Conservation (phyloP, 2,329 filamentous ascomycete genomes). For the Phialophora expanda region DNA sequence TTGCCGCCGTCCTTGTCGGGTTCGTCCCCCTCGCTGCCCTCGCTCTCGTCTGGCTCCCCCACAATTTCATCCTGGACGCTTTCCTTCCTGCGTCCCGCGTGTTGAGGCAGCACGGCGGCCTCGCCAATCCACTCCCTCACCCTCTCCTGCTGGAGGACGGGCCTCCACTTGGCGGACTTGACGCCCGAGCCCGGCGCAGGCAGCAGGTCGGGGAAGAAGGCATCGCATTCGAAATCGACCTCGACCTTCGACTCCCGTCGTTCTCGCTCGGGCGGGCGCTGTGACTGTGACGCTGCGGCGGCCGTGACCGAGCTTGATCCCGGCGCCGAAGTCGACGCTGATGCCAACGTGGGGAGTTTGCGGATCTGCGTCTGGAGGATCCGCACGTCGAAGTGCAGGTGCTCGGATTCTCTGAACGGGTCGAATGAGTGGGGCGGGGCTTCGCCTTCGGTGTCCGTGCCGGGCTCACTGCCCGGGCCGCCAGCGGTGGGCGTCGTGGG, state of each 20-base stretch:
- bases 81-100: conserved; percentile 35
- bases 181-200: conserved; percentile 37
- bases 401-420: conserved; percentile 7
- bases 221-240: conserved; percentile 54
- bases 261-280: neutral
- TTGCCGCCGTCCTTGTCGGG: conserved; percentile 42
- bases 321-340: no score
- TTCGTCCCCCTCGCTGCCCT: conserved; percentile 38
- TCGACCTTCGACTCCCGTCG: conserved; percentile 20
- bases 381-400: conserved; percentile 33
- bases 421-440: neutral
- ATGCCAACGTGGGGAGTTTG: neutral
- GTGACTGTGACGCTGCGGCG: neutral
- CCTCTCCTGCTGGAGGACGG: conserved; percentile 1
- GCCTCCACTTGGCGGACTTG: conserved; percentile 27
- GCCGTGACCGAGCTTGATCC: neutral
- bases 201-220: conserved; percentile 51
- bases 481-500: conserved; percentile 3
- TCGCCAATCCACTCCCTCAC: conserved; percentile 25
- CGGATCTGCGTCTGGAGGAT: conserved; percentile 42
- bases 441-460: conserved; percentile 23
- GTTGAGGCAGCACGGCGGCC: conserved; percentile 25
- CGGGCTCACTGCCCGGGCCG: conserved; percentile 14
- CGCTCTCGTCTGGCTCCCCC: conserved; percentile 41
- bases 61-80: neutral